Evolutionary conservation across 306 rosid genomes (phyloP).

Genomic region (Casuarina equisetifolia): DNA sequence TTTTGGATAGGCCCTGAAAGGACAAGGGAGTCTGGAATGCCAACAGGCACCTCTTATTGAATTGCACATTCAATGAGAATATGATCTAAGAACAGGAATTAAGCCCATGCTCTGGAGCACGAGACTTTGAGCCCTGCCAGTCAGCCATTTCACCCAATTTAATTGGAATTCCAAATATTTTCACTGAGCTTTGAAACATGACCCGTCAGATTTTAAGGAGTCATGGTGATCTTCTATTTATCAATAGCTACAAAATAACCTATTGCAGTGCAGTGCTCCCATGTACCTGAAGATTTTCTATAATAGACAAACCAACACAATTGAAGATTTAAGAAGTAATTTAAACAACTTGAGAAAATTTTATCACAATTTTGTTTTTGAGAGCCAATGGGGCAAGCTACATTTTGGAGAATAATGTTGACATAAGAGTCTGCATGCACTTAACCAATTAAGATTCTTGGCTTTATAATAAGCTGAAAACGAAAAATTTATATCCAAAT

Average conservation of each 20-base stretch:
- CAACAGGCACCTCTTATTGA: background rate
- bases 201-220: background rate
- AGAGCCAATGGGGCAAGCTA: background rate
- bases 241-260: no score
- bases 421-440: background rate
- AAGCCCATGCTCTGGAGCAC: no score
- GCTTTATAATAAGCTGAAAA: background rate
- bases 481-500: slow-evolving; percentile 17
- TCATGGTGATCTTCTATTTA: no score
- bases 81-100: no score
- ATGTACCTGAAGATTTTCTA: background rate
- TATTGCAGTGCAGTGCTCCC: no score
- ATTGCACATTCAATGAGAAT: background rate
- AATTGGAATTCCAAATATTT: no score
- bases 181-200: no score
- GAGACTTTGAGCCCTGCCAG: no score
- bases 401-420: background rate
- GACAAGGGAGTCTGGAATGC: no score
- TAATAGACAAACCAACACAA: background rate
- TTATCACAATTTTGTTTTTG: background rate
- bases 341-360: background rate
- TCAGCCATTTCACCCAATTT: no score
- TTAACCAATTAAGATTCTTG: background rate
- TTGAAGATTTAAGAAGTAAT: background rate
- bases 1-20: no score